A percentile compares a stretch with the other conserved stretches of the same genome.
Evolutionary conservation across 768 basidiomycete genomes (phyloP).

Genomic region (Rhizopogon vulgaris): DNA sequence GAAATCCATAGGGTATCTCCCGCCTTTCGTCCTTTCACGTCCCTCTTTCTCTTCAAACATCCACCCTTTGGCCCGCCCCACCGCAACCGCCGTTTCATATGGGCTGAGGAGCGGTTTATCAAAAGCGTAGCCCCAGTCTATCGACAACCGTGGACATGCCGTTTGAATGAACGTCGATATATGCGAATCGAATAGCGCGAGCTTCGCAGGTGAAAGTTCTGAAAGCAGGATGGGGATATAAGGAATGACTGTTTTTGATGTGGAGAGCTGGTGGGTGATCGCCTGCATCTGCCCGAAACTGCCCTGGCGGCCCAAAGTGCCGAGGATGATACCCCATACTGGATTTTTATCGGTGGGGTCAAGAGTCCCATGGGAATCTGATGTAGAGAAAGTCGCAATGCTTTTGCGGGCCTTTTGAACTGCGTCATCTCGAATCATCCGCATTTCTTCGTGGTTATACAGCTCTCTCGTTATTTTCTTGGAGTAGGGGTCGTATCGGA

Average conservation of each 20-base stretch:
- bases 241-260: conserved; percentile 52
- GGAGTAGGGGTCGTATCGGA: conserved; percentile 97
- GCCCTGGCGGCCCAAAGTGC: conserved; percentile 93
- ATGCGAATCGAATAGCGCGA: conserved; percentile 74
- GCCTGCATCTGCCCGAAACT: conserved; percentile 87
- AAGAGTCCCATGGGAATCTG: conserved; percentile 2
- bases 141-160: conserved; percentile 91
- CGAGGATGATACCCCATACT: conserved; percentile 89
- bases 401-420: conserved; percentile 69
- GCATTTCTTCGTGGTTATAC: conserved; percentile 90
- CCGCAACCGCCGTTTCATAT: conserved; percentile 86
- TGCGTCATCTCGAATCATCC: conserved; percentile 62
- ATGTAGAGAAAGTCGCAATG: conserved; percentile 31
- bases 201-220: conserved; percentile 93
- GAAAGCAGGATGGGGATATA: conserved; percentile 90
- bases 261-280: conserved; percentile 63
- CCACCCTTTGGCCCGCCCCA: conserved; percentile 66
- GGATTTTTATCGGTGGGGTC: neutral
- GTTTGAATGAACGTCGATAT: conserved; percentile 93
- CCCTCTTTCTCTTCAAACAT: conserved; percentile 31
- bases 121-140: conserved; percentile 99
- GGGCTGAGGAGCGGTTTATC: conserved; percentile 82
- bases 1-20: conserved; percentile 93
- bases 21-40: conserved; percentile 14
- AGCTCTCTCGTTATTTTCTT: conserved; percentile 93